A percentile compares a stretch with the other conserved stretches of the same genome.
phyloP scores from a whole-genome alignment of 2,329 filamentous ascomycete species.

The Exophiala sideris region DNA sequence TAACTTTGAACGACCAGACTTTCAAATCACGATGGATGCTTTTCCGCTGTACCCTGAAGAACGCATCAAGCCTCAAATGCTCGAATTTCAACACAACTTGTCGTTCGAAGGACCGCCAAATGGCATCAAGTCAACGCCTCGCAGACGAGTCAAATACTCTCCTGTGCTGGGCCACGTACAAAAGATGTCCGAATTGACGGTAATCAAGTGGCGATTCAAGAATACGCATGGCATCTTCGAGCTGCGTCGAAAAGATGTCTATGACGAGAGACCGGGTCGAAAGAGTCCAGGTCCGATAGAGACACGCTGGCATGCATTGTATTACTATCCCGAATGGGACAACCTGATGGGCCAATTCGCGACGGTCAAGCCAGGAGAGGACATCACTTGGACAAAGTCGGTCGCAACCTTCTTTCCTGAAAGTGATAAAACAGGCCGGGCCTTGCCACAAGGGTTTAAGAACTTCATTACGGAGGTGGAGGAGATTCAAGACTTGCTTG shows the following conservation, averaged over 20 bases:
- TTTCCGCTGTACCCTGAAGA: conserved; percentile 21
- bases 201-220: conserved; percentile 39
- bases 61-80: conserved; percentile 13
- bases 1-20: conserved; percentile 33
- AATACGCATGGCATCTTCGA: conserved; percentile 43
- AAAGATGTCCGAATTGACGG: conserved; percentile 37
- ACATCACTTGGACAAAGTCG: conserved; percentile 33
- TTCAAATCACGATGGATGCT: conserved; percentile 24
- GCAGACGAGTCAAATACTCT: conserved; percentile 19
- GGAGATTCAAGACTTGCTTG: conserved; percentile 34
- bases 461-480: conserved; percentile 37
- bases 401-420: conserved; percentile 38
- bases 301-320: conserved; percentile 33
- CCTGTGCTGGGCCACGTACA: conserved; percentile 10
- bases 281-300: conserved; percentile 3
- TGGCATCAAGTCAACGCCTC: conserved; percentile 21
- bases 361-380: conserved; percentile 34
- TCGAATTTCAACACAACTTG: conserved; percentile 23
- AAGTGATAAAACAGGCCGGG: conserved; percentile 15
- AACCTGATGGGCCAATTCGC: conserved; percentile 38
- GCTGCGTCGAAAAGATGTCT: conserved; percentile 40
- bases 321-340: conserved; percentile 40
- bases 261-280: conserved; percentile 13
- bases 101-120: conserved; percentile 15
- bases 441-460: conserved; percentile 34